Evolutionary conservation across 768 basidiomycete species (phyloP).

Genomic region (Russula sp.): DNA sequence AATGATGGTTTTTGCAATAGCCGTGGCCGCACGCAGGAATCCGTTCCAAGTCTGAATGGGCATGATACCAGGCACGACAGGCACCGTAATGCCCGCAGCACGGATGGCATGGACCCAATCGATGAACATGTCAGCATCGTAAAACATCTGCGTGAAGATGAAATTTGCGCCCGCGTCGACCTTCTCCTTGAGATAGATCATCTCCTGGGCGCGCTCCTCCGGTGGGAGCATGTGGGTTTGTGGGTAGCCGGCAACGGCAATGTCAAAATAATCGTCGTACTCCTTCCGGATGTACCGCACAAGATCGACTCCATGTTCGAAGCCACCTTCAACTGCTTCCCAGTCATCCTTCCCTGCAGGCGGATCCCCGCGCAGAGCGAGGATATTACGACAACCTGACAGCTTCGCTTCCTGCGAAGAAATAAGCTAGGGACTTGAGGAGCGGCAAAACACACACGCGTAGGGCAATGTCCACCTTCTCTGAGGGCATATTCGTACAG

Average conservation of each 20-base stretch:
- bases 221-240: constrained; percentile 68
- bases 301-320: constrained; percentile 86
- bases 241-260: constrained; percentile 91
- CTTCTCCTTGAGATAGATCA: constrained; percentile 84
- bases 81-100: constrained; percentile 79
- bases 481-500: constrained; percentile 96
- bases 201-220: constrained; percentile 69
- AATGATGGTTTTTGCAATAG: constrained; percentile 68
- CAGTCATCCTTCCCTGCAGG: constrained; percentile 83
- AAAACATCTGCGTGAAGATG: constrained; percentile 99
- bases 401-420: constrained; percentile 71
- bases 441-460: constrained; percentile 40
- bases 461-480: constrained; percentile 90
- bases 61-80: constrained; percentile 90
- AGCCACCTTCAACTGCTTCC: constrained; percentile 89
- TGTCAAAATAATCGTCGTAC: constrained; percentile 91
- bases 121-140: constrained; percentile 87
- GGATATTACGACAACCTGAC: constrained; percentile 85
- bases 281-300: constrained; percentile 76
- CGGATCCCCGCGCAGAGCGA: constrained; percentile 91
- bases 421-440: constrained; percentile 6
- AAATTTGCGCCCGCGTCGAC: constrained; percentile 84
- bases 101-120: constrained; percentile 82
- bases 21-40: constrained; percentile 70
- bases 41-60: constrained; percentile 97